Evolutionary conservation across 305 asterid genomes (phyloP).

Genomic region (Solanum hybrid): DNA sequence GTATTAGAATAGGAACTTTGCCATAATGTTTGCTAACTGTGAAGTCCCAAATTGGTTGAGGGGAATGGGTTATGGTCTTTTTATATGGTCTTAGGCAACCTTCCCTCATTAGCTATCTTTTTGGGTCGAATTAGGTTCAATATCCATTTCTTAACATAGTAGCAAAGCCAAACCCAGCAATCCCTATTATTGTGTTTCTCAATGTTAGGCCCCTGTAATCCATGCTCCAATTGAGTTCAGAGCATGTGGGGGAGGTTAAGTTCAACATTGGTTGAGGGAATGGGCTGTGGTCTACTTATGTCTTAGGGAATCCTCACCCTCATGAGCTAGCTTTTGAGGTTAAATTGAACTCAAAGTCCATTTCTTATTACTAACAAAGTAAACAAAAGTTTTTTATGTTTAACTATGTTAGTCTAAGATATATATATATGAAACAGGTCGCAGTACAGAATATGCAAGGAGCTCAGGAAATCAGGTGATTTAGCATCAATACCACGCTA

Average conservation of each 20-base stretch:
- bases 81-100: not conserved
- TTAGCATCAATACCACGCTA: not conserved
- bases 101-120: not conserved
- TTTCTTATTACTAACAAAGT: not conserved
- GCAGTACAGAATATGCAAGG: conserved; percentile 67
- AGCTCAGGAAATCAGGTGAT: conserved; percentile 51
- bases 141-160: not conserved
- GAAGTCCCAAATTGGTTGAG: not conserved
- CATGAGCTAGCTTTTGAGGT: not conserved
- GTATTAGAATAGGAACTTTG: not conserved
- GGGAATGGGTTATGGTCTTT: not conserved
- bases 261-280: not conserved
- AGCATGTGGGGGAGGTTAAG: not conserved
- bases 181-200: not conserved
- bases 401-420: not conserved
- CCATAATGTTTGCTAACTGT: not conserved
- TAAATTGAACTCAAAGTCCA: not conserved
- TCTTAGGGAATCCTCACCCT: not conserved
- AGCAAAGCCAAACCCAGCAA: not conserved
- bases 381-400: not conserved
- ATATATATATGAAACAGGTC: conserved; percentile 40
- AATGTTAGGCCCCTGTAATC: not conserved
- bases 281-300: not conserved
- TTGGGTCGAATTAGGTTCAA: not conserved
- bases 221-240: not conserved